Evolutionary conservation across 75 land plant genomes (phyloP).

Genomic region (Cryptomeria japonica): DNA sequence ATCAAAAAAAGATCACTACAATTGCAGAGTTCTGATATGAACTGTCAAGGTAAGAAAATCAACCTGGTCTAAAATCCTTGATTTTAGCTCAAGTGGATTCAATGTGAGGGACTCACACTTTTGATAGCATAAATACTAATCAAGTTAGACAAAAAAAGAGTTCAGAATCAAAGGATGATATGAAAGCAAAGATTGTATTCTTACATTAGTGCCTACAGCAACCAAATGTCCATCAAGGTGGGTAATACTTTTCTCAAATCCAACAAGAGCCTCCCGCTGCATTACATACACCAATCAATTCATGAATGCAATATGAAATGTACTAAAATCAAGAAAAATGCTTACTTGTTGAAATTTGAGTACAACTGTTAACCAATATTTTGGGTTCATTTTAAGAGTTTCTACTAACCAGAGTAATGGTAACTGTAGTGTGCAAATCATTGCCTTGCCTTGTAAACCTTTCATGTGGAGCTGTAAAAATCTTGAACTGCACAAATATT

Average conservation of each 20-base stretch:
- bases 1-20: neutral
- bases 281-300: neutral
- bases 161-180: neutral
- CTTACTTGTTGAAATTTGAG: neutral
- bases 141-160: neutral
- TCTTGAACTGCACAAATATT: constrained; percentile 52
- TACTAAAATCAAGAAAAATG: constrained; percentile 1
- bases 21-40: no score
- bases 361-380: neutral
- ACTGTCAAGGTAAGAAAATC: neutral
- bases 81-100: neutral
- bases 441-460: constrained; percentile 84
- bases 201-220: constrained; percentile 68
- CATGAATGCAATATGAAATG: neutral
- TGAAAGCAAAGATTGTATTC: neutral
- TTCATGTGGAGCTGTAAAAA: constrained; percentile 76
- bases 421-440: constrained; percentile 68
- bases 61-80: neutral
- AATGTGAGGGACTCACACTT: neutral
- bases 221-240: constrained; percentile 89
- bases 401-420: constrained; percentile 56
- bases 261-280: constrained; percentile 92
- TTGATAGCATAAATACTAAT: neutral
- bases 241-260: constrained; percentile 78
- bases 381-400: neutral